A percentile compares a stretch with the other conserved stretches of the same genome.
Evolutionary conservation across 2,329 filamentous ascomycete species (phyloP).

Genomic region (Escovopsis sp.): DNA sequence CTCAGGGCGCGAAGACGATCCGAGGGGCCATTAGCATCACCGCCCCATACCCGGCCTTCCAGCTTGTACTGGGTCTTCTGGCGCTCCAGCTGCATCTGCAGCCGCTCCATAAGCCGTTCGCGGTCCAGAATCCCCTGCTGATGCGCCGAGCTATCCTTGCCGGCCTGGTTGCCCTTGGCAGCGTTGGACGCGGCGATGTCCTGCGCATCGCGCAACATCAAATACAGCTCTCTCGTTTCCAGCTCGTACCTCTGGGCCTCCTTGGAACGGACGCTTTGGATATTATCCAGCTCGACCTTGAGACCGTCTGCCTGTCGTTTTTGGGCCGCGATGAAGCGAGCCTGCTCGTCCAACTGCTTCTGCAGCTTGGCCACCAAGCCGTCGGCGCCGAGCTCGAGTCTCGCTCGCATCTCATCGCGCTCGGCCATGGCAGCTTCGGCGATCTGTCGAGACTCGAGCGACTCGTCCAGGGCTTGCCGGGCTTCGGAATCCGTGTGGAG

Average conservation of each 20-base stretch:
- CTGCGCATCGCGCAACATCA: constrained; percentile 95
- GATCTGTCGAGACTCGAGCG: constrained; percentile 77
- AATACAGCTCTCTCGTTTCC: constrained; percentile 89
- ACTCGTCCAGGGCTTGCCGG: constrained; percentile 80
- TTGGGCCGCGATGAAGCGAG: constrained; percentile 80
- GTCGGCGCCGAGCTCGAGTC: constrained; percentile 82
- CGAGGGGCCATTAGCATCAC: constrained; percentile 69
- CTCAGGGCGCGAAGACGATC: constrained; percentile 83
- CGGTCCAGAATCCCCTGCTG: constrained; percentile 91
- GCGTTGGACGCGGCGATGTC: constrained; percentile 86
- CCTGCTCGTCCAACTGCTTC: constrained; percentile 85
- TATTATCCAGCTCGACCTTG: constrained; percentile 76
- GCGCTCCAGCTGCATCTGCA: constrained; percentile 89
- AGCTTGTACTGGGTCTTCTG: constrained; percentile 97
- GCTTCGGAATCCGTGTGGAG: constrained; percentile 94
- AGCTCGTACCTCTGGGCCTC: constrained; percentile 90
- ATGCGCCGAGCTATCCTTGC: constrained; percentile 54
- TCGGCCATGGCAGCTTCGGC: constrained; percentile 93
- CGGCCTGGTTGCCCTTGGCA: constrained; percentile 34
- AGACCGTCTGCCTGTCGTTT: constrained; percentile 71
- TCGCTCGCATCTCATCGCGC: constrained; percentile 82
- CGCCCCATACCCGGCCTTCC: constrained; percentile 82
- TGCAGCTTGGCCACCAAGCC: constrained; percentile 87
- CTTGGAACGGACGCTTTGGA: constrained; percentile 74
- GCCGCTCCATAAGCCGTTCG: constrained; percentile 77